These are phyloP conservation scores for Rhodosporidiobolus sp. DNA, from an alignment of 768 basidiomycete species.

Conservation along the genomic window DNA sequence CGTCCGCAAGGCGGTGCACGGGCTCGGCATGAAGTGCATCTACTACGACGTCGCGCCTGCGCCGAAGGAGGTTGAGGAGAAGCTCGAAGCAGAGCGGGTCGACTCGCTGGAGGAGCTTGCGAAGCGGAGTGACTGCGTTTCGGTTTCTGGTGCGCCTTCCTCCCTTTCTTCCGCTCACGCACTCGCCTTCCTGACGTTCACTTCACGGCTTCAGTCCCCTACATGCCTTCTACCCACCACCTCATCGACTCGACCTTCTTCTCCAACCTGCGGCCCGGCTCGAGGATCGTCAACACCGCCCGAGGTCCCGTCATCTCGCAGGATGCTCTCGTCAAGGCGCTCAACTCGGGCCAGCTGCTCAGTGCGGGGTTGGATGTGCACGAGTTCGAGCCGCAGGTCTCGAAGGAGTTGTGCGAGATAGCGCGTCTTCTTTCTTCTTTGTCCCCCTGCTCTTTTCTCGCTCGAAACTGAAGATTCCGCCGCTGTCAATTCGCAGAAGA, in stretches of 20 bases:
- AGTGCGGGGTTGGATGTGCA: constrained; percentile 51
- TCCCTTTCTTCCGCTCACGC: background rate
- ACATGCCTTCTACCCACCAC: constrained; percentile 6
- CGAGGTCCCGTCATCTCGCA: constrained; percentile 47
- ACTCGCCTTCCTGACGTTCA: no score
- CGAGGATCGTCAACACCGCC: constrained; percentile 31
- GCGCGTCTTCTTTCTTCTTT: background rate
- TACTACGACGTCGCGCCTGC: constrained; percentile 9
- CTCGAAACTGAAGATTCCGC: no score
- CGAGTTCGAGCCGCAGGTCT: constrained; percentile 48
- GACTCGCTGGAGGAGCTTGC: constrained; percentile 2
- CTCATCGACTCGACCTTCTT: background rate
- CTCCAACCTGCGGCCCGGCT: background rate
- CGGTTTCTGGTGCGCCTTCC: background rate
- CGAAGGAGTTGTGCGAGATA: constrained; percentile 6
- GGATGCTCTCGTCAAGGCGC: constrained; percentile 48
- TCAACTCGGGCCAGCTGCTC: constrained; percentile 47
- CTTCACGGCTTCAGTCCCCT: background rate
- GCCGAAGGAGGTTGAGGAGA: background rate
- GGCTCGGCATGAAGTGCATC: background rate
- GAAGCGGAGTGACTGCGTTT: background rate
- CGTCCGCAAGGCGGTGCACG: background rate
- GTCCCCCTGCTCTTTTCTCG: no score
- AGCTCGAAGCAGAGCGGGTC: background rate
- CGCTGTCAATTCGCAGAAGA: no score